Evolutionary conservation across 345 rosid genomes (phyloP).

Genomic region (Durio zibethinus): DNA sequence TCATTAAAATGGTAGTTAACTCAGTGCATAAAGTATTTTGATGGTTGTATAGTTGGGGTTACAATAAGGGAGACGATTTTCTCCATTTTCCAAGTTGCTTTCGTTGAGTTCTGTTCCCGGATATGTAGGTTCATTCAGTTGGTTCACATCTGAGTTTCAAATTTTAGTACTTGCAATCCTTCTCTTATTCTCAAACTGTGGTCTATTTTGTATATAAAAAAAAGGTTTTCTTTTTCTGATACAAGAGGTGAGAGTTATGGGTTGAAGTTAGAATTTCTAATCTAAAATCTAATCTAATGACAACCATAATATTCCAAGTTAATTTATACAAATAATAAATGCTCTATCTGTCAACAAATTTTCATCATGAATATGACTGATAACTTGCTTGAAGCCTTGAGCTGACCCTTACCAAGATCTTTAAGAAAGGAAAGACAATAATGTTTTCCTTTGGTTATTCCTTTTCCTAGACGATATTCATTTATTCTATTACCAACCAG

Average conservation of each 20-base stretch:
- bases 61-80: background rate
- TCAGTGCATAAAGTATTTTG: background rate
- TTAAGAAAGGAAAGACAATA: background rate
- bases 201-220: too few relatives aligned
- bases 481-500: background rate
- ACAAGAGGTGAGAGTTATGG: background rate
- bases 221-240: background rate
- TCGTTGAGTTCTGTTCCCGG: background rate
- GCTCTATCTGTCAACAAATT: background rate
- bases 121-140: too few relatives aligned
- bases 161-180: too few relatives aligned
- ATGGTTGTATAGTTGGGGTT: background rate
- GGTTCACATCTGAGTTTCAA: too few relatives aligned
- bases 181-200: too few relatives aligned
- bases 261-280: background rate
- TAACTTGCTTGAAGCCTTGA: background rate
- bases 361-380: background rate
- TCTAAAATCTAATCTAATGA: background rate
- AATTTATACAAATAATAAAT: background rate
- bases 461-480: background rate
- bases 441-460: background rate
- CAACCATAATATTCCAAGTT: background rate
- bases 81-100: background rate
- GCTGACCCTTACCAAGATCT: background rate
- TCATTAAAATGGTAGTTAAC: background rate